Percentiles rank a stretch among this genome's conserved stretches.
phyloP scores from a whole-genome alignment of 2,329 filamentous ascomycete species.

The Aspergillus novofumigatus region DNA sequence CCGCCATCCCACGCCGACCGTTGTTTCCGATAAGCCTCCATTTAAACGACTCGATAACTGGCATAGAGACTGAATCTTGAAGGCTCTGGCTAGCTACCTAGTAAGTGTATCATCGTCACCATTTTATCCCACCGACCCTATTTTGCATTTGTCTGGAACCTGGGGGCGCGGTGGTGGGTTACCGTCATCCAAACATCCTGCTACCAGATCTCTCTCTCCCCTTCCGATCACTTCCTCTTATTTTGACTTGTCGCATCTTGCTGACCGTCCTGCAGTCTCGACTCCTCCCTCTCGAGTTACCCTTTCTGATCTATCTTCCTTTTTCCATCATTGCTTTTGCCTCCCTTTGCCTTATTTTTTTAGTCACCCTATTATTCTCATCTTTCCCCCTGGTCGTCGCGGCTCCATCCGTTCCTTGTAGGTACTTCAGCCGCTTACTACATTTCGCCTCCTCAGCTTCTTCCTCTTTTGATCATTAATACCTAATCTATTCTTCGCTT shows the following conservation, averaged over 20 bases:
- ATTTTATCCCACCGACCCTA: slow-evolving; percentile 4
- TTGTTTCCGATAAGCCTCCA: slow-evolving; percentile 33
- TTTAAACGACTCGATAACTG: background rate
- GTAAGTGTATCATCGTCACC: slow-evolving; percentile 22
- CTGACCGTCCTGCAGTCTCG: slow-evolving; percentile 5
- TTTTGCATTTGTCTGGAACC: background rate
- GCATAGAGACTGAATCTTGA: background rate
- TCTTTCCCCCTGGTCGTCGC: slow-evolving; percentile 6
- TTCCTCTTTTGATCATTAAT: slow-evolving; percentile 3
- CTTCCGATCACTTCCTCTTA: slow-evolving; percentile 5
- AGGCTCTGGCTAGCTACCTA: background rate
- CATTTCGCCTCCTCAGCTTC: slow-evolving; percentile 7
- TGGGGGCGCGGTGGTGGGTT: background rate
- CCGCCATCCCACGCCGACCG: slow-evolving; percentile 18
- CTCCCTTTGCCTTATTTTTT: slow-evolving; percentile 3
- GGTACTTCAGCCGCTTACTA: slow-evolving; percentile 7
- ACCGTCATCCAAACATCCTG: slow-evolving; percentile 1
- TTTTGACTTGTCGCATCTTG: slow-evolving; percentile 1
- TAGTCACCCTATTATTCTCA: slow-evolving; percentile 7
- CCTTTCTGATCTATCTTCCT: slow-evolving; percentile 1
- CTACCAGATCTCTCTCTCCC: slow-evolving; percentile 4
- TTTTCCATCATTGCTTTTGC: background rate
- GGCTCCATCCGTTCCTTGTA: slow-evolving; percentile 10
- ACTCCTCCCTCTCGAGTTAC: slow-evolving; percentile 1
- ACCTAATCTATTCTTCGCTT: slow-evolving; percentile 1